Evolutionary conservation across 371 early-diverging fungal genomes (phyloP), one percentile per base, ranked within the genome.

Genomic region (Zychaea mexicana): DNA sequence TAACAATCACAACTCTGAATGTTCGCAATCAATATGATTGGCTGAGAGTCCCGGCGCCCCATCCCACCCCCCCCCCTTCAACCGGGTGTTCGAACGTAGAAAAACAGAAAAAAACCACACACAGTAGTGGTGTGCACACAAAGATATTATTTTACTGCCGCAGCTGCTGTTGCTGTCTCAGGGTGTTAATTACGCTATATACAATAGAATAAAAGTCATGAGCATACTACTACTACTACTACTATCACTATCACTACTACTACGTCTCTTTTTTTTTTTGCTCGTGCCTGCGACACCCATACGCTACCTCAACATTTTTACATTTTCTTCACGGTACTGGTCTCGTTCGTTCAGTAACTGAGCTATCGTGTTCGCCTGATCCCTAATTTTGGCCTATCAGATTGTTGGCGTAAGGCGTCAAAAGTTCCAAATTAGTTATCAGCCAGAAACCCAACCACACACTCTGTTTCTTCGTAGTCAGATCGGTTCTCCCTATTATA

Each of bases 251-350:
- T n/a, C n/a, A n/a, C n/a, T n/a, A n/a, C n/a, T n/a, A n/a, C n/a
- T n/a, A n/a, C n/a, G n/a, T n/a, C n/a, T n/a, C n/a, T n/a, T n/a
- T n/a, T n/a, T n/a, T n/a, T n/a, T n/a, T n/a, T n/a, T n/a, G n/a
- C n/a, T n/a, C n/a, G n/a, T n/a, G n/a, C n/a, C n/a, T n/a, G n/a
- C n/a, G n/a, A n/a, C n/a, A n/a, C n/a, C n/a, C n/a, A n/a, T n/a
- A n/a, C 17, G n/a, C 15, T 15, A 75, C 85, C 81, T 81, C 70
- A 79, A 52, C 78, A 84, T 76, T 52, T 74, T 75, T 24, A 72
- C 71, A 56, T 77, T 84, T 64, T 82, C 84, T 17, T 69, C 73
- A 42, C 67, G 62, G n/a, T 59, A 64, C 68, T 71, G 72, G 32
- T 70, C 64, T 4, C 61, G 64, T 22, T 69, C 55, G 6, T 66